Evolutionary conservation across 805 yeast genomes (phyloP).

Genomic region (Saccharomycopsis sp.): DNA sequence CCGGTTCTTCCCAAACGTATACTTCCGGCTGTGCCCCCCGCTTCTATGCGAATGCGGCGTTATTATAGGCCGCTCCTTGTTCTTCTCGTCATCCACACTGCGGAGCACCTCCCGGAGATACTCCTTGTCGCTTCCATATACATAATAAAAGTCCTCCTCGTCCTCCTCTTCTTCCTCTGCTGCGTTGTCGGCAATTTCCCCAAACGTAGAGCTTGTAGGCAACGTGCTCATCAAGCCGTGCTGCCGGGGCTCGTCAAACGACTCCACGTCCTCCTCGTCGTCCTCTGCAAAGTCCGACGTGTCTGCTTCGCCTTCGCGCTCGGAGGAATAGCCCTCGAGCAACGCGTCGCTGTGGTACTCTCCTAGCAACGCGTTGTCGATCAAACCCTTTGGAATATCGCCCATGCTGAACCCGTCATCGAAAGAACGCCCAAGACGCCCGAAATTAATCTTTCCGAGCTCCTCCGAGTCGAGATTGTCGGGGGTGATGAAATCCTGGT

Average conservation of each 20-base stretch:
- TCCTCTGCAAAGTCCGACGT: slow-evolving; percentile 15
- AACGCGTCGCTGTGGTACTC: not conserved
- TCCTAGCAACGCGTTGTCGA: not conserved
- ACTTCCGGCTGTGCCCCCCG: not conserved
- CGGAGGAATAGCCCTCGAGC: not conserved
- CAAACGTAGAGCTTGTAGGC: slow-evolving; percentile 20
- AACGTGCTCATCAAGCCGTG: slow-evolving; percentile 21
- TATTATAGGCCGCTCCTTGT: not conserved
- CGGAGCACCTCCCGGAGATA: not conserved
- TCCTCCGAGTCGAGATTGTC: slow-evolving; percentile 12
- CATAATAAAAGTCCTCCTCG: not conserved
- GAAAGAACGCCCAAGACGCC: not conserved
- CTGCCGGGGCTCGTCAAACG: slow-evolving; percentile 22
- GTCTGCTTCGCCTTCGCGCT: slow-evolving; percentile 7
- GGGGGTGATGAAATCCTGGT: slow-evolving; percentile 11
- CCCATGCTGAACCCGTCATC: not conserved
- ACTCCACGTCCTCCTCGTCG: slow-evolving; percentile 17
- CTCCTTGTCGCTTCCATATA: not conserved
- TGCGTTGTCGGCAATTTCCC: not conserved
- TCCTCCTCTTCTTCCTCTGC: slow-evolving; percentile 1
- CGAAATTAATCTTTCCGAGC: slow-evolving; percentile 14
- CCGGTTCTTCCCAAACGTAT: not conserved
- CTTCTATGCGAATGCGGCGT: not conserved
- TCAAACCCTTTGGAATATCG: not conserved
- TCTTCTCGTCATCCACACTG: not conserved